A percentile compares a stretch with the other conserved stretches of the same genome.
Conservation (phyloP, 129 eudicot species). For the Solidago caesia region DNA sequence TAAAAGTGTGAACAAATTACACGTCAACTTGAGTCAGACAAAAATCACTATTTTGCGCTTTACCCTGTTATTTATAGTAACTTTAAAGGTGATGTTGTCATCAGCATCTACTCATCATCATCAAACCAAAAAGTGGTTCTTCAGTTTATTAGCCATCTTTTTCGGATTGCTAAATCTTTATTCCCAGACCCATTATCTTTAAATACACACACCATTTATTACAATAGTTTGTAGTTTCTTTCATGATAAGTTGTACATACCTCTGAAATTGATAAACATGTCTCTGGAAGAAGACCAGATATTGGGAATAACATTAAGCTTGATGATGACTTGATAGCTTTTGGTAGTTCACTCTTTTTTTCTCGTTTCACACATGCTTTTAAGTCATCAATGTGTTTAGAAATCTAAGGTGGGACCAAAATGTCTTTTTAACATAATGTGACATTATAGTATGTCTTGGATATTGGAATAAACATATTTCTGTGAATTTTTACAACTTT, state of each 20-base stretch:
- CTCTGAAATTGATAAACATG: conserved; percentile 11
- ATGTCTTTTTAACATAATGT: neutral
- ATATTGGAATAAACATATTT: too few relatives aligned
- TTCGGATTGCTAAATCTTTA: neutral
- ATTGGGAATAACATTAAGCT: conserved; percentile 37
- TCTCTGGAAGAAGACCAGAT: conserved; percentile 17
- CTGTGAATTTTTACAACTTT: too few relatives aligned
- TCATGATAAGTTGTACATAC: neutral
- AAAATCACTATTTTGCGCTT: conserved; percentile 33
- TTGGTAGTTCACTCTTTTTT: conserved; percentile 29
- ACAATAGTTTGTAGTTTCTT: neutral
- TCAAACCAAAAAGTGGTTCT: conserved; percentile 36
- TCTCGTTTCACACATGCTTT: conserved; percentile 39
- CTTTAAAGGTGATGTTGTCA: conserved; percentile 44
- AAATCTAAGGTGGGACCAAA: conserved; percentile 22
- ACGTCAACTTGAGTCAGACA: conserved; percentile 64
- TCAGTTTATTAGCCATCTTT: conserved; percentile 34
- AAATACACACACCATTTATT: neutral
- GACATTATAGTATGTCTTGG: too few relatives aligned
- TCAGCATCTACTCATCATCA: conserved; percentile 37
- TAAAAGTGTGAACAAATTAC: conserved; percentile 25
- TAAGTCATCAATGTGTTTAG: conserved; percentile 21
- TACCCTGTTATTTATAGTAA: conserved; percentile 16
- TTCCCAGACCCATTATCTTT: conserved; percentile 17
- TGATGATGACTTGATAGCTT: conserved; percentile 22